Evolutionary conservation across 208 protist species (phyloP).

Genomic region (Trypanosoma avium): DNA sequence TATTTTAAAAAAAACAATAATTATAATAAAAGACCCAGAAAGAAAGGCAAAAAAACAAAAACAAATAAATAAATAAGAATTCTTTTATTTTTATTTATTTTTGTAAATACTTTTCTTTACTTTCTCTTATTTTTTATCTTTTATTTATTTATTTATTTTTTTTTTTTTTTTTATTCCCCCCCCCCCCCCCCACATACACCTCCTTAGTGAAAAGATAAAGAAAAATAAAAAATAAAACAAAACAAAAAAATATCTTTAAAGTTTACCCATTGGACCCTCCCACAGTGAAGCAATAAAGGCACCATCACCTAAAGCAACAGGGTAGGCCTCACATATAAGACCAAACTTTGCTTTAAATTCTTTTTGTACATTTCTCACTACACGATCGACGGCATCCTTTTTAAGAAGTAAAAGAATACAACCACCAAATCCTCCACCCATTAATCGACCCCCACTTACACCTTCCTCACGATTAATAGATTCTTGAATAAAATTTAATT

Average conservation of each 20-base stretch:
- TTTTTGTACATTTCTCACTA: constrained; percentile 40
- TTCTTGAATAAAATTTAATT: constrained; percentile 75
- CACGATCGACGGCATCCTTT: constrained; percentile 46
- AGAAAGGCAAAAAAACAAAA: constrained; percentile 11
- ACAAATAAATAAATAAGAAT: constrained; percentile 7
- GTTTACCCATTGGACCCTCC: constrained; percentile 18
- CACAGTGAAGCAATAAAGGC: constrained; percentile 49
- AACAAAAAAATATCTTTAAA: constrained; percentile 7
- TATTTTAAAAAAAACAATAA: too few species aligned
- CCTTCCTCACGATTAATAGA: constrained; percentile 54
- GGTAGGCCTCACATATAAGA: constrained; percentile 47
- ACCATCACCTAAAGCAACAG: constrained; percentile 53
- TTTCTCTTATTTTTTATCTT: too few species aligned
- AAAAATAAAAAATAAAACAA: constrained; percentile 8
- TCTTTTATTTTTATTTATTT: constrained; percentile 18
- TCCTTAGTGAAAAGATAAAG: constrained; percentile 12
- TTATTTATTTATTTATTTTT: too few species aligned
- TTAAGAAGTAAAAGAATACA: constrained; percentile 62
- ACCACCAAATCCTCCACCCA: constrained; percentile 86
- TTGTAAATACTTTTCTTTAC: too few species aligned
- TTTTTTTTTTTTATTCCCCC: too few species aligned
- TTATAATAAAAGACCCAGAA: not conserved
- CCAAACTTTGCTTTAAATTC: constrained; percentile 53
- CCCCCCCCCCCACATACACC: not conserved
- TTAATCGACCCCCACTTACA: constrained; percentile 69